Conservation (phyloP, 1,284 basidiomycete genomes). For the Tylopilus sp. region DNA sequence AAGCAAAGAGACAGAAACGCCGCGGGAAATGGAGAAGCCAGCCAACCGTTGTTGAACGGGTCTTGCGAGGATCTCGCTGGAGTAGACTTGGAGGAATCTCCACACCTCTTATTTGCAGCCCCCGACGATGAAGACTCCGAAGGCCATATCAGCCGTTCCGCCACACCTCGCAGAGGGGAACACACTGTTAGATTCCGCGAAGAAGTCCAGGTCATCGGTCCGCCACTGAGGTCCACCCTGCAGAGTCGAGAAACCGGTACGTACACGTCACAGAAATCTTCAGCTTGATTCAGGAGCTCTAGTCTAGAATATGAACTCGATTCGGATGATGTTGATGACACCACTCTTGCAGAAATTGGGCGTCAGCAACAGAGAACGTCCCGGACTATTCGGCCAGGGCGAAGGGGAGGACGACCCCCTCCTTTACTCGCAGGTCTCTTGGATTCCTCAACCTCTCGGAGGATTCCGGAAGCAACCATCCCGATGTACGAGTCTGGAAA, state of each 20-base stretch:
- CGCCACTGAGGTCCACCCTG: conserved; percentile 62
- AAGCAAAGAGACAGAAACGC: conserved; percentile 31
- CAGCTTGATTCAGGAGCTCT: conserved; percentile 9
- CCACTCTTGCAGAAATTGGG: conserved; percentile 40
- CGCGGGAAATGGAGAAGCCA: conserved; percentile 40
- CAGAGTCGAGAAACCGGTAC: conserved; percentile 74
- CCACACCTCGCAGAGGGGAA: conserved; percentile 21
- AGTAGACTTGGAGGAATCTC: conserved; percentile 25
- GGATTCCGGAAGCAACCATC: conserved; percentile 52
- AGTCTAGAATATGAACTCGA: conserved; percentile 71
- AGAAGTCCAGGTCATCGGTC: conserved; percentile 62
- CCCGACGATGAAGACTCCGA: conserved; percentile 46
- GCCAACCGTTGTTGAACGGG: conserved; percentile 51
- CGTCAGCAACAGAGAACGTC: conserved; percentile 32
- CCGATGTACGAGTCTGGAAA: conserved; percentile 38
- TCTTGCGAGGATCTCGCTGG: conserved; percentile 37
- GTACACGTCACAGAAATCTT: conserved; percentile 33
- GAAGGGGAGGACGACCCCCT: conserved; percentile 52
- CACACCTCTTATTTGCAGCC: conserved; percentile 44
- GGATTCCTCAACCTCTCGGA: conserved; percentile 55
- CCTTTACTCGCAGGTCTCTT: conserved; percentile 71
- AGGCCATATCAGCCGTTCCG: conserved; percentile 24
- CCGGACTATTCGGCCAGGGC: conserved; percentile 30
- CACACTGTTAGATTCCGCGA: conserved; percentile 58
- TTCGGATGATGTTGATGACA: conserved; percentile 69